Evolutionary conservation across 441 rosid species (phyloP).

Genomic region (Eruca vesicaria): DNA sequence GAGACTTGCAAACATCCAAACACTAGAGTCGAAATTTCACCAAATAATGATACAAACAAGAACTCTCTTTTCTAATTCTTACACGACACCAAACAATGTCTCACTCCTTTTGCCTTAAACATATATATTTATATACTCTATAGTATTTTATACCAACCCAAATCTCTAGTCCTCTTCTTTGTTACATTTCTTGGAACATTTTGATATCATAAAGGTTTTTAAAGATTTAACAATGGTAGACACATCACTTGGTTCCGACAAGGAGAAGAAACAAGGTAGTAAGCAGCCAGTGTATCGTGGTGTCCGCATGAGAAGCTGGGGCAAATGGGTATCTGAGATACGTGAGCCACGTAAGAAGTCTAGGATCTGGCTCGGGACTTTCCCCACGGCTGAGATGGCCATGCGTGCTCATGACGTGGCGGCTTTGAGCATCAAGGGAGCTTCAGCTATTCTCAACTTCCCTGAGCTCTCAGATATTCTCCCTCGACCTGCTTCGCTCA

Average conservation of each 20-base stretch:
- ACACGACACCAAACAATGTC: neutral
- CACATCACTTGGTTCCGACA: neutral
- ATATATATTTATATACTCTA: neutral
- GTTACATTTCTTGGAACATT: slow-evolving; percentile 11
- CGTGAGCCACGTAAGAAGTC: slow-evolving; percentile 92
- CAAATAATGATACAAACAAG: slow-evolving; percentile 28
- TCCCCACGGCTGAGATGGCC: slow-evolving; percentile 91
- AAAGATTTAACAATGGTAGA: slow-evolving; percentile 11
- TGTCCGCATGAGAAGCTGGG: slow-evolving; percentile 90
- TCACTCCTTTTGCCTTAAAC: slow-evolving; percentile 2
- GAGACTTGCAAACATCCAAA: neutral
- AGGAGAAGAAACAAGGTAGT: slow-evolving; percentile 42
- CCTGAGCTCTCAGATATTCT: slow-evolving; percentile 62
- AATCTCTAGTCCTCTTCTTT: neutral
- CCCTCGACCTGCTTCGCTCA: slow-evolving; percentile 68
- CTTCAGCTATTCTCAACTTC: slow-evolving; percentile 80
- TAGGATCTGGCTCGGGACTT: slow-evolving; percentile 94
- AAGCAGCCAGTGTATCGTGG: slow-evolving; percentile 80
- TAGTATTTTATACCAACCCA: neutral
- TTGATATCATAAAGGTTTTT: neutral
- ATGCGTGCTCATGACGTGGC: slow-evolving; percentile 96
- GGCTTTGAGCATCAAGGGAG: slow-evolving; percentile 74
- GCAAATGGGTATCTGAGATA: slow-evolving; percentile 97
- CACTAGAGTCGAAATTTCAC: neutral
- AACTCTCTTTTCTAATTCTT: slow-evolving; percentile 22